phyloP scores from a whole-genome alignment of 441 rosid species.

The Manihot esculenta region DNA sequence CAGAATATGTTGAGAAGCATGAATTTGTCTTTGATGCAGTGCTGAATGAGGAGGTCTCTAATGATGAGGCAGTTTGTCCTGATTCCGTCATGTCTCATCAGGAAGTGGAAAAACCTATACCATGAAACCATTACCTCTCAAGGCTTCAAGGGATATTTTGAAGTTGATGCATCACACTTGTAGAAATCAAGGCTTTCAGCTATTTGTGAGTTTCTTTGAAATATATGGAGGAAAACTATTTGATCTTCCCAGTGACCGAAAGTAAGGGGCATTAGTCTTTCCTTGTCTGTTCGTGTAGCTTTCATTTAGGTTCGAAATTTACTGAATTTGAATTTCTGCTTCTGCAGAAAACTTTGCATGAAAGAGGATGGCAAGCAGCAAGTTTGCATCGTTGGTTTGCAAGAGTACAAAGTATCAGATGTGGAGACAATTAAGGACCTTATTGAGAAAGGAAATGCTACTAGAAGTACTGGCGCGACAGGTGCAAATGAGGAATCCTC shows the following conservation, averaged over 20 bases:
- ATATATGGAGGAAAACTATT: constrained; percentile 96
- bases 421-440: constrained; percentile 87
- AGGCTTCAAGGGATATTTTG: constrained; percentile 90
- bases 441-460: constrained; percentile 85
- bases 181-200: constrained; percentile 86
- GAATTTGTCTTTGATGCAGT: constrained; percentile 97
- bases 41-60: constrained; percentile 90
- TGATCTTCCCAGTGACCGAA: constrained; percentile 89
- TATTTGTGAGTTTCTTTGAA: constrained; percentile 94
- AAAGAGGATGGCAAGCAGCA: constrained; percentile 99
- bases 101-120: constrained; percentile 99
- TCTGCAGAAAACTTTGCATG: constrained; percentile 92
- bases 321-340: constrained; percentile 28
- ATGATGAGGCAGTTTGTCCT: constrained; percentile 65
- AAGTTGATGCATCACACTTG: constrained; percentile 91
- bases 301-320: constrained; percentile 16
- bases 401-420: constrained; percentile 90
- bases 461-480: constrained; percentile 92
- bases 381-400: constrained; percentile 98
- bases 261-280: constrained; percentile 52
- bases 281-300: constrained; percentile 17
- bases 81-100: constrained; percentile 35
- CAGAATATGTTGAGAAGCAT: constrained; percentile 90
- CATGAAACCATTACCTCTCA: constrained; percentile 94
- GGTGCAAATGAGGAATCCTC: constrained; percentile 99